Evolutionary conservation across 1,284 basidiomycete species (phyloP).

Genomic region (Ustanciosporium gigantosporum): DNA sequence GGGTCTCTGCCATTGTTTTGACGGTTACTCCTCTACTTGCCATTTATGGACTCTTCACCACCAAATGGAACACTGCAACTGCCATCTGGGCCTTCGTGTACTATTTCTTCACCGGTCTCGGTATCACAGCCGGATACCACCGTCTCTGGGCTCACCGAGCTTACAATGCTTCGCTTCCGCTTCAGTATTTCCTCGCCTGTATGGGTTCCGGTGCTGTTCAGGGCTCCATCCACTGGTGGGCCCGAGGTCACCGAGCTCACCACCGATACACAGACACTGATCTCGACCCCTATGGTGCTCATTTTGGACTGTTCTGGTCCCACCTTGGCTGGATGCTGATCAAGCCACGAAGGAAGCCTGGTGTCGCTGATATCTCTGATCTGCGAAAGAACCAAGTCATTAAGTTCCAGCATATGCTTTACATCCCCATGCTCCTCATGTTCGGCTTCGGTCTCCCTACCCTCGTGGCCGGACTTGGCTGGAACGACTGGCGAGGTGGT

Average conservation of each 20-base stretch:
- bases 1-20: slow-evolving; percentile 57
- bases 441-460: slow-evolving; percentile 58
- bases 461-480: slow-evolving; percentile 58
- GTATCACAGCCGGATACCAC: slow-evolving; percentile 59
- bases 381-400: slow-evolving; percentile 57
- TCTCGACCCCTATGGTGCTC: slow-evolving; percentile 59
- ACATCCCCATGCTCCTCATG: slow-evolving; percentile 58
- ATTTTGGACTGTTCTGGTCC: slow-evolving; percentile 59
- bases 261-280: slow-evolving; percentile 61
- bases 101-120: slow-evolving; percentile 59
- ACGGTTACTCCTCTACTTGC: slow-evolving; percentile 51
- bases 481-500: slow-evolving; percentile 59
- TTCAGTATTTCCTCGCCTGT: slow-evolving; percentile 56
- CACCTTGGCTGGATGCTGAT: slow-evolving; percentile 61
- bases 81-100: slow-evolving; percentile 46
- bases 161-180: slow-evolving; percentile 49
- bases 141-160: slow-evolving; percentile 59
- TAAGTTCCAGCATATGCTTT: slow-evolving; percentile 59
- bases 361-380: slow-evolving; percentile 58
- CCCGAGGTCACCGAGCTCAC: slow-evolving; percentile 60
- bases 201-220: slow-evolving; percentile 58
- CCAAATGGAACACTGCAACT: slow-evolving; percentile 41
- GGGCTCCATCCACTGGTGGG: slow-evolving; percentile 60
- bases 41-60: slow-evolving; percentile 54
- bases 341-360: slow-evolving; percentile 59